phyloP scores from a whole-genome alignment of 139 green algal genomes.

The Chlorella sorokiniana region DNA sequence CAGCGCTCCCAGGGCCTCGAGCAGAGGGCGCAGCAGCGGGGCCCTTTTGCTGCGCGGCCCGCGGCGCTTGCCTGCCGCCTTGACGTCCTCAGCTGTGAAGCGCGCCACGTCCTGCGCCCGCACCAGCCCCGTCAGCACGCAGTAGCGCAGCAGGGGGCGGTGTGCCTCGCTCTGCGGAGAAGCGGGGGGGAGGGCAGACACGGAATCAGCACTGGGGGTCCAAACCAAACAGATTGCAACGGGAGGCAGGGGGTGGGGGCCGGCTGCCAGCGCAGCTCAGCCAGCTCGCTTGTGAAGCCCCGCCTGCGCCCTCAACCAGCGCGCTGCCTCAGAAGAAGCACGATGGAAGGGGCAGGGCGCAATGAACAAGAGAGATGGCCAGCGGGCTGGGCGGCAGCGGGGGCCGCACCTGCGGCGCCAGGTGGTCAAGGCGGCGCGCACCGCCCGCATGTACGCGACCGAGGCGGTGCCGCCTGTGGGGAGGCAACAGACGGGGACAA shows the following conservation, averaged over 20 bases:
- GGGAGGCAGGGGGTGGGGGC: not conserved
- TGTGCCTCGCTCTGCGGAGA: not conserved
- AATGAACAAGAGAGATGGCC: too few species aligned
- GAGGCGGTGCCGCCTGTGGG: not conserved
- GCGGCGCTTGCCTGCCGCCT: not conserved
- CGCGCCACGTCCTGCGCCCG: conserved; percentile 2
- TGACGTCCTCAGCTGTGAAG: not conserved
- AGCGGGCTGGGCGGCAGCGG: too few species aligned
- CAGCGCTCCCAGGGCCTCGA: not conserved
- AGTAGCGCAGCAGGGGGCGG: conserved; percentile 28
- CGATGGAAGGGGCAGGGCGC: too few species aligned
- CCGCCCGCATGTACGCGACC: not conserved
- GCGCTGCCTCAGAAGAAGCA: too few species aligned
- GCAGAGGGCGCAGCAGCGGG: not conserved
- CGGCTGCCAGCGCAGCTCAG: too few species aligned
- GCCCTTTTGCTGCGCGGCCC: not conserved
- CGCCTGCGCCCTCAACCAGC: too few species aligned
- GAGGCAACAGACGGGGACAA: not conserved
- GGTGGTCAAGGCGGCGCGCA: not conserved
- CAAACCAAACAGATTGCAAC: too few species aligned
- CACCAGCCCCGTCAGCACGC: conserved; percentile 10
- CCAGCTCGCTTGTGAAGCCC: too few species aligned
- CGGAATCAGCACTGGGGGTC: not conserved
- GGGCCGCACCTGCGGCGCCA: not conserved
- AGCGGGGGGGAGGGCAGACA: not conserved